These are phyloP conservation scores for Canna indica DNA, from an alignment of 176 grass and related monocot genomes.

Conservation along the genomic window DNA sequence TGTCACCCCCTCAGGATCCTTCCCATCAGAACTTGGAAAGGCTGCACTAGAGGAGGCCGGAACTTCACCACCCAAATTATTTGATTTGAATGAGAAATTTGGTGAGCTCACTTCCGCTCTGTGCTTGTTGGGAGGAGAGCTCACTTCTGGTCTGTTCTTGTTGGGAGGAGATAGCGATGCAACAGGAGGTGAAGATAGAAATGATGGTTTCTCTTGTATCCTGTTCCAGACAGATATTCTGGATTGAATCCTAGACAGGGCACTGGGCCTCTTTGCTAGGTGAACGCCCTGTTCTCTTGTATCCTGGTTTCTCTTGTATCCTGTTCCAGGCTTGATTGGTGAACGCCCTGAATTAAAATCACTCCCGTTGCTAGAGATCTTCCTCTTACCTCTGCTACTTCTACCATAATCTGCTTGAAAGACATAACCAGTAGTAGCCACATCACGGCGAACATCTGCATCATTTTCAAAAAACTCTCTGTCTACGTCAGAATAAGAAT, in stretches of 20 bases:
- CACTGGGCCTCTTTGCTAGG: slow-evolving; percentile 26
- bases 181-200: slow-evolving; percentile 26
- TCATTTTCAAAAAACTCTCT: slow-evolving; percentile 21
- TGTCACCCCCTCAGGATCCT: slow-evolving; percentile 28
- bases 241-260: slow-evolving; percentile 38
- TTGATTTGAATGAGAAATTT: slow-evolving; percentile 17
- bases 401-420: slow-evolving; percentile 5
- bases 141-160: slow-evolving; percentile 6
- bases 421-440: slow-evolving; percentile 10
- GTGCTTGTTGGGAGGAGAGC: slow-evolving; percentile 19
- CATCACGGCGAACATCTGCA: neutral
- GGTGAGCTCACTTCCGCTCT: neutral
- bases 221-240: slow-evolving; percentile 67
- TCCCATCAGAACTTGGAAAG: slow-evolving; percentile 32
- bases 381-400: slow-evolving; percentile 52
- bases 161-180: neutral
- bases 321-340: slow-evolving; percentile 21
- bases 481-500: neutral
- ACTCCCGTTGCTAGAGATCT: slow-evolving; percentile 16
- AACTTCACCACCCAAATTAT: slow-evolving; percentile 1
- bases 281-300: neutral
- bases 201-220: slow-evolving; percentile 51
- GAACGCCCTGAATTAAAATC: slow-evolving; percentile 16
- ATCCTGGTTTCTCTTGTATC: too few species aligned
- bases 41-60: slow-evolving; percentile 4